Evolutionary conservation across 352 stramenopile species (phyloP).

Genomic region (Globisporangium nagaii): DNA sequence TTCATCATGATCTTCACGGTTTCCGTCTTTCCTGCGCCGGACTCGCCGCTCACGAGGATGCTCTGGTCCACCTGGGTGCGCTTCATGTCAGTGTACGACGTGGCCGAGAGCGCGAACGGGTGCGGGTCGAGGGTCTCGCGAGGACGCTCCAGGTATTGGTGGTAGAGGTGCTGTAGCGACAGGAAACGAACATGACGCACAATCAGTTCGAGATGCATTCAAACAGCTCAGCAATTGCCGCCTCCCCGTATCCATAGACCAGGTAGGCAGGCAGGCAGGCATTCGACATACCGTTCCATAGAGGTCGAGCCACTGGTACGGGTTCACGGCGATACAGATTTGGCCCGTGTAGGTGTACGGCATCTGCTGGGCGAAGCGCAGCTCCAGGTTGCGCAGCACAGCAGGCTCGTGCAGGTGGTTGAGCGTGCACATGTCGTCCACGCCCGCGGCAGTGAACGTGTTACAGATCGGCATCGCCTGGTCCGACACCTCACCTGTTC

Average conservation of each 20-base stretch:
- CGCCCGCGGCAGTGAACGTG: conserved; percentile 52
- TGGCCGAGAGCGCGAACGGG: conserved; percentile 65
- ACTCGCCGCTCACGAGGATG: conserved; percentile 84
- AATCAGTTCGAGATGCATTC: neutral
- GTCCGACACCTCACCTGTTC: conserved; percentile 56
- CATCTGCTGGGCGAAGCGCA: conserved; percentile 63
- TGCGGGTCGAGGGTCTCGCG: conserved; percentile 55
- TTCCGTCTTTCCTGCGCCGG: conserved; percentile 89
- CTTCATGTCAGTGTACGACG: conserved; percentile 72
- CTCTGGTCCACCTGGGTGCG: conserved; percentile 70
- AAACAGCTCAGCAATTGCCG: too few species aligned
- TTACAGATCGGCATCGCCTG: conserved; percentile 84
- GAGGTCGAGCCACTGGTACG: conserved; percentile 78
- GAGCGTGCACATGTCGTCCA: conserved; percentile 76
- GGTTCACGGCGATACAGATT: conserved; percentile 80
- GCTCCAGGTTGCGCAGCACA: conserved; percentile 69
- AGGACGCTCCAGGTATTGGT: conserved; percentile 50
- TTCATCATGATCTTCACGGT: conserved; percentile 92
- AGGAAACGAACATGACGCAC: neutral
- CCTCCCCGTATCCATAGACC: too few species aligned
- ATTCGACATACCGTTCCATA: conserved; percentile 32
- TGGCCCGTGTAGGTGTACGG: conserved; percentile 81
- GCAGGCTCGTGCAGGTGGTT: conserved; percentile 80
- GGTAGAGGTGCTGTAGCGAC: conserved; percentile 36
- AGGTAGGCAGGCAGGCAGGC: too few species aligned